These are phyloP conservation scores for Coemansia sp. DNA, from an alignment of 192 early-diverging fungal species.

Conservation along the genomic window DNA sequence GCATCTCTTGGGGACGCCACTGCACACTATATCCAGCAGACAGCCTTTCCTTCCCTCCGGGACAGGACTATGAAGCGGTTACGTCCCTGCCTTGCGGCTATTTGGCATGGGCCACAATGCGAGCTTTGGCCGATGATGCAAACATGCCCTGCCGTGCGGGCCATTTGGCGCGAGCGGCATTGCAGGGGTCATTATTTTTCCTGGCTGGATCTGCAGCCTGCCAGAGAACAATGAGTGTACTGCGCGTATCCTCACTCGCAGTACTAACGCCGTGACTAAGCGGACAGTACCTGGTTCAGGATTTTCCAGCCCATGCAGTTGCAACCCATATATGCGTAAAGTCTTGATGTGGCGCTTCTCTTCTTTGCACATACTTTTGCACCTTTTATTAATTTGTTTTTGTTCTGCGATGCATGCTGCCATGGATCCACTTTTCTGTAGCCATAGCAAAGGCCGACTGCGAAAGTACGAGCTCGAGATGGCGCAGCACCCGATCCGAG, in stretches of 20 bases:
- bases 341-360: background rate
- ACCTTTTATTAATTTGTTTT: no score
- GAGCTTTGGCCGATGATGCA: no score
- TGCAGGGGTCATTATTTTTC: background rate
- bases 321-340: background rate
- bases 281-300: background rate
- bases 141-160: no score
- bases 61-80: no score
- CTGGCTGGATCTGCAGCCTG: slow-evolving; percentile 1
- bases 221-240: background rate
- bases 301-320: background rate
- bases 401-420: background rate
- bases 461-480: slow-evolving; percentile 63
- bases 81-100: no score
- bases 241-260: background rate
- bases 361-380: background rate
- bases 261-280: background rate
- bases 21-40: slow-evolving; percentile 8
- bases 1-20: background rate
- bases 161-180: no score
- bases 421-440: slow-evolving; percentile 16
- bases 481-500: slow-evolving; percentile 68
- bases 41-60: background rate
- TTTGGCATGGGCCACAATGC: no score
- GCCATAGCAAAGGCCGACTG: slow-evolving; percentile 31